Percentiles rank a stretch among this genome's conserved stretches.
Evolutionary conservation across 129 eudicot species (phyloP).

Genomic region (Cynara cardunculus): DNA sequence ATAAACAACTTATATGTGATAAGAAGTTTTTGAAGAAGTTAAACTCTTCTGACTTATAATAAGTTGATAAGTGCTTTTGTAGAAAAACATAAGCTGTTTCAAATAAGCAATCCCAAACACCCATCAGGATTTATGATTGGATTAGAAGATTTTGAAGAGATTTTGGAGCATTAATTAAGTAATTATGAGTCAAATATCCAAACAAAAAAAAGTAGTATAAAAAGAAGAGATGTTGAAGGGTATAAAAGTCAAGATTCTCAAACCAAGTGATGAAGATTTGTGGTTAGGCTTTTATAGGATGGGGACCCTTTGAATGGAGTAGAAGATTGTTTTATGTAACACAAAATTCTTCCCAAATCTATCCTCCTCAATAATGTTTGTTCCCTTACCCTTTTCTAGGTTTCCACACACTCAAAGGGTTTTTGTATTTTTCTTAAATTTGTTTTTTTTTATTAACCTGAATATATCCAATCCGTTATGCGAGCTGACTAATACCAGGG

Average conservation of each 20-base stretch:
- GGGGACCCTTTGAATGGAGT: constrained; percentile 30
- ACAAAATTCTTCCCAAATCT: constrained; percentile 27
- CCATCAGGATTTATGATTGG: constrained; percentile 31
- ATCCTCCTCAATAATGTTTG: constrained; percentile 34
- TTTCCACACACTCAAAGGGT: constrained; percentile 8
- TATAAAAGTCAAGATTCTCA: constrained; percentile 45
- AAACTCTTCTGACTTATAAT: no score
- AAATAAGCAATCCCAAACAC: no score
- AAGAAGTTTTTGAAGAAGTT: no score
- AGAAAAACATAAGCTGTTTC: no score
- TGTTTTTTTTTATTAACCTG: no score
- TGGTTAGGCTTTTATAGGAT: constrained; percentile 34
- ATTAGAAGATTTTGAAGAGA: constrained; percentile 27
- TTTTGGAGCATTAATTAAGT: constrained; percentile 28
- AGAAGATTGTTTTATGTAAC: constrained; percentile 29
- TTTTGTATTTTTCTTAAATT: no score
- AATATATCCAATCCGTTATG: no score
- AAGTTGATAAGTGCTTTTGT: no score
- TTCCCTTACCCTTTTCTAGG: constrained; percentile 27
- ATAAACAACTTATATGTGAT: no score
- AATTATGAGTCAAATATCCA: constrained; percentile 37
- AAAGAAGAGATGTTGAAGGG: constrained; percentile 40
- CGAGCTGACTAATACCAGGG: no score
- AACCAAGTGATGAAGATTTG: constrained; percentile 33
- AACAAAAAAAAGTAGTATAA: constrained; percentile 36